Percentiles rank a stretch among this genome's conserved stretches.
Evolutionary conservation across 139 green algal genomes (phyloP).

Genomic region (Chlamydomonas incerta): DNA sequence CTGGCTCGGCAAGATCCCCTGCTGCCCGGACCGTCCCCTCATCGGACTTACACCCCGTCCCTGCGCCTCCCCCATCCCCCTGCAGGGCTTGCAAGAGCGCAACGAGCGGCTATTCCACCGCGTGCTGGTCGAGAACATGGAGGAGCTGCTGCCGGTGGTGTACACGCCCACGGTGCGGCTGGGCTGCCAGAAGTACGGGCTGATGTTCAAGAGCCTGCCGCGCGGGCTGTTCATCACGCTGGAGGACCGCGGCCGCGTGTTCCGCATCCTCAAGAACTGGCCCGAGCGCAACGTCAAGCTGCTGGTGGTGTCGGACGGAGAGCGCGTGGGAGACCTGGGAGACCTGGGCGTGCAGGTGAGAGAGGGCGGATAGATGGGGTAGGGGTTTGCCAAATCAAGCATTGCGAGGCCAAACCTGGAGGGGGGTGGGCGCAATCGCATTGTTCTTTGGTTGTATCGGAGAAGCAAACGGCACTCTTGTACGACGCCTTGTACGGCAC

Average conservation of each 20-base stretch:
- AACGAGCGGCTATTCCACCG: constrained; percentile 93
- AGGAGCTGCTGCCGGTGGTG: constrained; percentile 88
- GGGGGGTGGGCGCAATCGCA: too few relatives aligned
- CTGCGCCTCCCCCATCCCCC: not conserved
- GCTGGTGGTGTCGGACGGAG: constrained; percentile 87
- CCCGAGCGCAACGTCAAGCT: constrained; percentile 86
- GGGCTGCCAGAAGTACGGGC: constrained; percentile 48
- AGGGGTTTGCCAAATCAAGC: too few relatives aligned
- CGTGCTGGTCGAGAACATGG: constrained; percentile 85
- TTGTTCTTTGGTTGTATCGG: too few relatives aligned
- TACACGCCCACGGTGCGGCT: constrained; percentile 37
- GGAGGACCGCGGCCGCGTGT: constrained; percentile 77
- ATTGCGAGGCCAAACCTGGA: too few relatives aligned
- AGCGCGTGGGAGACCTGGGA: constrained; percentile 75
- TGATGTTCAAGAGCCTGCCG: constrained; percentile 77
- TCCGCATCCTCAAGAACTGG: constrained; percentile 92
- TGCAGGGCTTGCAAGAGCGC: constrained; percentile 65
- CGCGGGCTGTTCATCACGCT: constrained; percentile 87
- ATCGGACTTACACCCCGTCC: not conserved
- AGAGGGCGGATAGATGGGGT: not conserved
- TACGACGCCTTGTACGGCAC: too few relatives aligned
- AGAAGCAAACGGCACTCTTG: too few relatives aligned
- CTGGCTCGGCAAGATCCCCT: too few relatives aligned
- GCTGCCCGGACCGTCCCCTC: too few relatives aligned
- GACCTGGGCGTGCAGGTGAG: constrained; percentile 83